Evolutionary conservation across 1,284 basidiomycete genomes (phyloP), one percentile per base, ranked within the genome.

Genomic region (Dichomitus squalens): DNA sequence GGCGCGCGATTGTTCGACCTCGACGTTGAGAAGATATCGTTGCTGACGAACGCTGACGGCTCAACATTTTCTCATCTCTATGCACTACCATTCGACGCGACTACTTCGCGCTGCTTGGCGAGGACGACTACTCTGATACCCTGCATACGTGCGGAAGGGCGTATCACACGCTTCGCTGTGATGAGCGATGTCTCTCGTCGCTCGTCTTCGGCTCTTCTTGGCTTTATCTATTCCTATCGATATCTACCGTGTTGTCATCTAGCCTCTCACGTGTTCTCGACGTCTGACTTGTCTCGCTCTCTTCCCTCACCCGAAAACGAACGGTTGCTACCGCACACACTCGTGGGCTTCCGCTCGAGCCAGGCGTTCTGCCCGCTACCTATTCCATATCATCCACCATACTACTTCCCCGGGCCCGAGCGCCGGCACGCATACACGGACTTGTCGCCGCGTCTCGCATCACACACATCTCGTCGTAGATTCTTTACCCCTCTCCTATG

Each of bases 221-320:
- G 44, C 43, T 35, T 50, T 63, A 60, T 63, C 56, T 63, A 63
- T 63, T 56, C 58, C 44, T 47, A 47, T 44, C 27, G 9, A 39
- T 60, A 57, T 60, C 58, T 63, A 58, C 52, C 31, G 40, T 49
- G 49, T 43, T 59, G 58, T 59, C 57, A 55, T 59, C 53, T 47
- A 35, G 33, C 46, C 56, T 53, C 38, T 9, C 12, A 51, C 46
- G 8, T 7, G 14, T 29, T 6, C 7, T 44, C 41, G 41, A 44
- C 25, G 25, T 14, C n/a, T n/a, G n/a, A n/a, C n/a, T n/a, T n/a
- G n/a, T n/a, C n/a, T n/a, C 25, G 7, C 44, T n/a, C 44, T 33
- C 29, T 27, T 44, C 39, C 39, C 14, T 18, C 38, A 38, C 41
- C 50, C 53, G 40, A 62, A 62, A 62, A 59, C 31, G 55, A 55